Base-by-base conservation (phyloP, 257 asterid species). In the Eustoma russellianum region DNA sequence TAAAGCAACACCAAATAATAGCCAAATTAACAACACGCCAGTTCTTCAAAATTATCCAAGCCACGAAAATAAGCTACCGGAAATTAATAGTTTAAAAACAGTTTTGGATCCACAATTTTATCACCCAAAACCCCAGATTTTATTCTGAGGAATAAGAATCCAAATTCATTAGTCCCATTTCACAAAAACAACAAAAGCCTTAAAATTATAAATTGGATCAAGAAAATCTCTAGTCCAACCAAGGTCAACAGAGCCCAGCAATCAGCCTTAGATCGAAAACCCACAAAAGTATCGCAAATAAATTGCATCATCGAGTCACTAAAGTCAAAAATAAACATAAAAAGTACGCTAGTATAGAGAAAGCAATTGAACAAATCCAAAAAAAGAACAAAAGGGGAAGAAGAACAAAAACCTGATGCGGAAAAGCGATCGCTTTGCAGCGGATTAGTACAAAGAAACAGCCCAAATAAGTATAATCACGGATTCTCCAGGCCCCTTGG, bases 191-290 rank as follows among this genome's bases (percentile, higher is more conserved):
- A 13, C n/a, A n/a, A 43, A 18, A 38, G 24, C 30, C 38, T 17
- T 38, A 18, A 6, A 11, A 13, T 6, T 7, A 8, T 38, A 13
- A 18, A 10, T 10, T 41, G 33, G 12, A 40, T 13, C 5, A 9
- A 13, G 11, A 43, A 13, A 13, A 13, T 30, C 50, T 46, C 38
- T 47, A 49, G 41, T 7, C 35, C 55, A 64, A 41, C 30, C 15
- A 17, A 54, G 24, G 52, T 3, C 5, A n/a, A 46, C 19, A 17
- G 63, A 17, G 17, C 17, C 30, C 56, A 52, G 18, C 19, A 33
- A 11, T 45, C 5, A 19, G 38, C 66, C 56, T 38, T 69, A 62
- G 66, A 71, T 66, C 69, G 28, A 64, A 65, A 44, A 41, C 6
- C 62, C 65, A 33, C 53, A 5, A 60, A 41, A 34, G 56, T 53